Base-by-base conservation (phyloP, 2,329 filamentous ascomycete genomes). In the Dactylellina cionopaga region DNA sequence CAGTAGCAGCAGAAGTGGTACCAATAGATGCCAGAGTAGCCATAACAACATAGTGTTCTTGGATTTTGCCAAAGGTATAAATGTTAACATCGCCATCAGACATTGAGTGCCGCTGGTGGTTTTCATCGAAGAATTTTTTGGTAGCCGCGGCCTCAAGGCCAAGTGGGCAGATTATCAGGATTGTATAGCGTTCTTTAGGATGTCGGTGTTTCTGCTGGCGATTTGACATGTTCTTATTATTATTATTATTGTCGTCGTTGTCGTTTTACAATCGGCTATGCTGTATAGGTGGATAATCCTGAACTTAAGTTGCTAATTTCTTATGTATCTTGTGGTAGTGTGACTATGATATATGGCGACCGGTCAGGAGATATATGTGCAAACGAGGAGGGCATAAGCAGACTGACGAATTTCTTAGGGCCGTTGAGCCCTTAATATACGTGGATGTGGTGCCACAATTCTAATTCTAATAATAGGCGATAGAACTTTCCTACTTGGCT, bases 161-260 rank as follows among this genome's bases (percentile, higher is more conserved):
- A 15, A 52, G 47, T 1, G 47, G 47, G 29, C 47, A 52, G 7
- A 35, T 22, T 52, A 52, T 52, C 5, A 52, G 13, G 5, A 52
- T 35, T 6, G 47, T 33, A 29, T 35, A 52, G 27, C 2, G n/a
- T 15, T 51, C 24, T n/a, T n/a, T 29, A 3, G 19, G 46, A 51
- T 41, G 4, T n/a, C 13, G 37, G 37, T 41, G 13, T 41, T 4
- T 5, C 13, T 41, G 13, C 13, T n/a, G 37, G 13, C 5, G 5
- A 41, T 17, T n/a, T 5, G 37, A n/a, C n/a, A 41, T 17, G 19
- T n/a, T 5, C 5, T 5, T 4, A n/a, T 5, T 41, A 41, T 5
- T n/a, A n/a, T n/a, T n/a, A n/a, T n/a, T n/a, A n/a, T n/a, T n/a
- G n/a, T n/a, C n/a, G n/a, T n/a, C n/a, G n/a, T n/a, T n/a, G n/a